Conservation (phyloP, 768 basidiomycete genomes). For the Boletus sp. region DNA sequence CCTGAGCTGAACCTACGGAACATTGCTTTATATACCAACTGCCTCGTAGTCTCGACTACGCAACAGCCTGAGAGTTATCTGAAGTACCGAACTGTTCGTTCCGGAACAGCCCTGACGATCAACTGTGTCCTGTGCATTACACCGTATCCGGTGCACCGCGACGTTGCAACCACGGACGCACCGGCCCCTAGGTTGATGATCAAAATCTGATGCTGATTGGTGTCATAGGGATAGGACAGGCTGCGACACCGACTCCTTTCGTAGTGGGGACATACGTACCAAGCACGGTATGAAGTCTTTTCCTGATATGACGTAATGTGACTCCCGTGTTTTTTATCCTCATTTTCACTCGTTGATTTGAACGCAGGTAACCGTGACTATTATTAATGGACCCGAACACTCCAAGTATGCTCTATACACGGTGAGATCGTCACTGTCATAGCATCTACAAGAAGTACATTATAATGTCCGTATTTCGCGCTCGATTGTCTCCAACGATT, state of each 20-base stretch:
- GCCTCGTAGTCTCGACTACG: not conserved
- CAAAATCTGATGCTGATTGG: not conserved
- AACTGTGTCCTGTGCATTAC: not conserved
- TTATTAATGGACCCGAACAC: not conserved
- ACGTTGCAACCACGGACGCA: not conserved
- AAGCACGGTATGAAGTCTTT: not conserved
- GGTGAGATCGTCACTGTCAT: not conserved
- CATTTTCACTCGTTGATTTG: not conserved
- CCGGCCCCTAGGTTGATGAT: not conserved
- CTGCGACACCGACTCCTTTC: no score
- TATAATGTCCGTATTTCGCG: not conserved
- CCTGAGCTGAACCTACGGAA: not conserved
- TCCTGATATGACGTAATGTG: not conserved
- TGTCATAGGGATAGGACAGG: not conserved
- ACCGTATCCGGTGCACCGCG: not conserved
- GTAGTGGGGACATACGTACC: no score
- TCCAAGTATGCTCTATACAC: not conserved
- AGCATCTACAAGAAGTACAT: not conserved
- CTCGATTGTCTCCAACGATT: not conserved
- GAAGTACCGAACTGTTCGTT: not conserved
- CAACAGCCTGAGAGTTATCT: not conserved
- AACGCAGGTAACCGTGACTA: not conserved
- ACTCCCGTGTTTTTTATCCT: not conserved
- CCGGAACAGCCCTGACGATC: not conserved
- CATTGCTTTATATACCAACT: constrained; percentile 14